These are phyloP conservation scores for Coemansia sp. DNA, from an alignment of 192 early-diverging fungal genomes.

Conservation along the genomic window DNA sequence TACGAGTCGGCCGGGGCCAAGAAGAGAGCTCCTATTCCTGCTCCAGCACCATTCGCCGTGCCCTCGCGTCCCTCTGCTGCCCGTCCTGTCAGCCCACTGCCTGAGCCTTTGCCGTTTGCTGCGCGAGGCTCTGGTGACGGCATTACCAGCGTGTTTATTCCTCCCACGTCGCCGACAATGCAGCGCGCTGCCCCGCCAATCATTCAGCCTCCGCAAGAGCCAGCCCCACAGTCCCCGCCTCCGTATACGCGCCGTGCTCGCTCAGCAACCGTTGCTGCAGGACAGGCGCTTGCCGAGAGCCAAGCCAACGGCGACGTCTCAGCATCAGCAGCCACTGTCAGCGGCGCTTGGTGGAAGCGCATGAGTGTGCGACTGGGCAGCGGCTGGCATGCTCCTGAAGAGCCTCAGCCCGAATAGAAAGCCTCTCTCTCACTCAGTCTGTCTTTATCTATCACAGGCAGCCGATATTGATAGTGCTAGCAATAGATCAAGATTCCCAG, in stretches of 20 bases:
- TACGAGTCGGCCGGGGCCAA: constrained; percentile 37
- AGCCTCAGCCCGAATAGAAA: constrained; percentile 12
- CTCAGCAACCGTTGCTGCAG: constrained; percentile 45
- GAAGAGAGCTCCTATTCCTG: neutral
- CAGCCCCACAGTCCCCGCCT: constrained; percentile 22
- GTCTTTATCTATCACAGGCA: neutral
- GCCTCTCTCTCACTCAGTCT: neutral
- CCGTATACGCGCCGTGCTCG: constrained; percentile 38
- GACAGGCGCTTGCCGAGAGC: constrained; percentile 9
- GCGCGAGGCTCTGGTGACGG: constrained; percentile 49
- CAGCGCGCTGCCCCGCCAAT: constrained; percentile 10
- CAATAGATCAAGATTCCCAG: neutral
- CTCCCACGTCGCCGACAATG: constrained; percentile 36
- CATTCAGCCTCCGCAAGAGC: neutral
- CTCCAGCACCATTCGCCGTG: constrained; percentile 1
- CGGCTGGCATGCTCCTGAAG: constrained; percentile 31
- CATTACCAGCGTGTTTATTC: constrained; percentile 54
- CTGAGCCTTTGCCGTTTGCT: constrained; percentile 19
- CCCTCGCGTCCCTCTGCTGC: constrained; percentile 13
- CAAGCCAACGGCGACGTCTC: constrained; percentile 4
- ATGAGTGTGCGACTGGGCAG: constrained; percentile 41
- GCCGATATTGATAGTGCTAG: neutral
- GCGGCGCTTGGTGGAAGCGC: constrained; percentile 51
- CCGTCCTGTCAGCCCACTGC: constrained; percentile 10
- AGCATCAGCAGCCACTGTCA: constrained; percentile 24